Evolutionary conservation across 306 rosid genomes (phyloP), one percentile per base, ranked within the genome.

Genomic region (Cucumis cinereus): DNA sequence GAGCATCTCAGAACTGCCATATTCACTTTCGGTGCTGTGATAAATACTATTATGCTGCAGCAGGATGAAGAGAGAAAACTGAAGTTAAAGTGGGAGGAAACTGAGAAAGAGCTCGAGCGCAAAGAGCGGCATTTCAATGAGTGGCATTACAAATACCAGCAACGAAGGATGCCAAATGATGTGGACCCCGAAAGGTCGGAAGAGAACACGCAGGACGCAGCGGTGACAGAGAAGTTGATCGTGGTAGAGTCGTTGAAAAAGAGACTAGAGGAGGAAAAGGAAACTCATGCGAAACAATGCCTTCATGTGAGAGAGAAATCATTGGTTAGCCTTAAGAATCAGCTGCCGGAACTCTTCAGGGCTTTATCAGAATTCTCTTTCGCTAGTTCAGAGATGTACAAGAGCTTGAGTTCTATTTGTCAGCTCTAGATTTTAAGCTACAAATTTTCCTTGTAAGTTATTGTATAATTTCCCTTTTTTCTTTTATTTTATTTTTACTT

Each of bases 251-350:
- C 64, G 16, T 43, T 92, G 79, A 81, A 74, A 86, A 90, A 68
- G 86, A 89, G 93, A 83, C 80, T 92, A 81, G 91, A 92, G 58
- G 84, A 86, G 0, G 98, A 92, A 73, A 86, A 80, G 73, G 97
- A 88, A 36, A 80, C 79, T 61, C 85, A 90, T 73, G 78, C 41
- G 72, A 86, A 62, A 85, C 96, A 82, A 8, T 84, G 98, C 87
- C 72, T 57, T 69, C 96, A 88, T 62, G 98, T 92, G 85, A 90
- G 99, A 79, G 93, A 89, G 73, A 95, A 92, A 84, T 84, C 99
- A 13, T 57, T 92, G 74, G 83, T 35, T 43, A 90, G 85, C 84
- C 90, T 95, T 26, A 86, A 79, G 80, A 82, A 77, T 73, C 84
- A 87, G 78, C 81, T 92, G 88, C 99, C 98, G 5, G 96, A 92